Evolutionary conservation across 2,329 filamentous ascomycete species (phyloP), one percentile per base, ranked within the genome.

Genomic region (Cladosporium austrohemisphaericum): DNA sequence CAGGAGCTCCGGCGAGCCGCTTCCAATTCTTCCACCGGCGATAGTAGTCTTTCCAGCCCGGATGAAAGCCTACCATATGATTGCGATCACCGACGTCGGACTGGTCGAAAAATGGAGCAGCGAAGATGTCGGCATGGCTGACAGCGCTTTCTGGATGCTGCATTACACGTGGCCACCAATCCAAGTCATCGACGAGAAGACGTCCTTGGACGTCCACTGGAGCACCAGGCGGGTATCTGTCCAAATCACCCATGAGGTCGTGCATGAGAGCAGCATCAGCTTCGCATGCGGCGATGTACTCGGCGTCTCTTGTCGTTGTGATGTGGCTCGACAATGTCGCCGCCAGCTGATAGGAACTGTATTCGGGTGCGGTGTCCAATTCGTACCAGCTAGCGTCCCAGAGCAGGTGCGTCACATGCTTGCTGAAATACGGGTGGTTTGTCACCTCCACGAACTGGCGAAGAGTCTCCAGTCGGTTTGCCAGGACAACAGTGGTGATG

Each of bases 381-480:
- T 38, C 36, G 20, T 26, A 38, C 3, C 10, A 18, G 31, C 41
- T 45, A 8, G 31, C 31, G n/a, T 49, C 36, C 20, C 26, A 41
- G 6, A 49, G 18, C 2, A 49, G 14, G 2, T 20, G n/a, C 2
- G 46, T 49, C 2, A 49, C 29, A 14, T 49, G 46, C 20, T 37
- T 26, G 22, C 28, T 26, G 36, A 41, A 49, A n/a, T 28, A 49
- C 4, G 46, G 45, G 22, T 48, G 33, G 6, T n/a, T 19, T 13
- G 23, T 10, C 2, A 49, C 14, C 13, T 49, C 25, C 7, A 16
- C n/a, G 3, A 14, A 10, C 19, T 49, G 33, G 18, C 13, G 14
- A 3, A 41, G 7, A 9, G 26, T 28, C 4, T 26, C 11, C 8
- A 25, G 28, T 4, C 45, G 35, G 5, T 40, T 14, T n/a, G 36